Evolutionary conservation across 108 stramenopile genomes (phyloP).

Genomic region (Cyclotella cryptica): DNA sequence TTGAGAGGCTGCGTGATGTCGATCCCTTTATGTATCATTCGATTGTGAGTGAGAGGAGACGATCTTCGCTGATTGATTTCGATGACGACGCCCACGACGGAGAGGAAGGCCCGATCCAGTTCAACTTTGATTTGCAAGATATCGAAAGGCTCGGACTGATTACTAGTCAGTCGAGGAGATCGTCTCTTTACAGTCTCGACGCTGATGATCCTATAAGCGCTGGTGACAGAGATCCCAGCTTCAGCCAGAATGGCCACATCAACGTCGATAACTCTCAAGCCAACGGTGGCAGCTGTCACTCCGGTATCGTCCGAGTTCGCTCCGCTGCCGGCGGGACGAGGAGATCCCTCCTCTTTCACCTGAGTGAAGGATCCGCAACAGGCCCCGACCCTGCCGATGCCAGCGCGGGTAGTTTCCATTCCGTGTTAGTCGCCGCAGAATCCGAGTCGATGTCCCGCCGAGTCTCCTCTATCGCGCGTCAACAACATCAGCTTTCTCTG

Average conservation of each 20-base stretch:
- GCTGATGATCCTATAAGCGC: too few relatives aligned
- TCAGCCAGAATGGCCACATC: too few relatives aligned
- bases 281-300: background rate
- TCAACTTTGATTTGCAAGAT: too few relatives aligned
- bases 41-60: background rate
- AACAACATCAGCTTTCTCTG: too few relatives aligned
- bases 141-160: too few relatives aligned
- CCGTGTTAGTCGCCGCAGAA: background rate
- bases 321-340: background rate
- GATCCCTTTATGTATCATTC: slow-evolving; percentile 18
- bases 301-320: background rate
- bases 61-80: background rate
- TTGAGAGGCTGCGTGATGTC: background rate
- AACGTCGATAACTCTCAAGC: too few relatives aligned
- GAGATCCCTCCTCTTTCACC: background rate
- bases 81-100: background rate
- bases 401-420: background rate
- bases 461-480: too few relatives aligned
- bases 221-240: too few relatives aligned
- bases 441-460: too few relatives aligned
- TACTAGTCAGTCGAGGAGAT: too few relatives aligned
- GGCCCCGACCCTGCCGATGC: background rate
- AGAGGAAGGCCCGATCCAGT: background rate
- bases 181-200: too few relatives aligned
- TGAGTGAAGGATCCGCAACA: background rate